Evolutionary conservation across 768 basidiomycete species (phyloP).

Genomic region (Suillus ampliporus): DNA sequence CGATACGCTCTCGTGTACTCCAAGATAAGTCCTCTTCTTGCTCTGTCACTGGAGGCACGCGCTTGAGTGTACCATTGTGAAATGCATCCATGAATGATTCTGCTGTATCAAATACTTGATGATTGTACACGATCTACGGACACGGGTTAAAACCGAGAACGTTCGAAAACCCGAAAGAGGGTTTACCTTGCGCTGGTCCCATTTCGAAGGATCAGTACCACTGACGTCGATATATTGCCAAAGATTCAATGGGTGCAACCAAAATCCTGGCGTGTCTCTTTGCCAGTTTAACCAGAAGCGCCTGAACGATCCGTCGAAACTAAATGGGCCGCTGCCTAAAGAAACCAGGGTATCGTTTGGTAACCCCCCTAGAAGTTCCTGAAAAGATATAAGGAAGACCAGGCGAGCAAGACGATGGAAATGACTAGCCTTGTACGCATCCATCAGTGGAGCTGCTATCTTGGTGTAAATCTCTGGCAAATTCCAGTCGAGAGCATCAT

Average conservation of each 20-base stretch:
- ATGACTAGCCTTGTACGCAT: constrained; percentile 46
- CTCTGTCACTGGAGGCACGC: constrained; percentile 40
- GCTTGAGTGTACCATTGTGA: constrained; percentile 55
- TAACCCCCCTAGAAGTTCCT: constrained; percentile 56
- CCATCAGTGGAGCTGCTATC: constrained; percentile 43
- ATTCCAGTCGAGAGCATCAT: constrained; percentile 33
- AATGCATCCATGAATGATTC: constrained; percentile 60
- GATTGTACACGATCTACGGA: constrained; percentile 59
- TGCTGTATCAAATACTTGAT: constrained; percentile 55
- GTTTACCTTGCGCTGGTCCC: constrained; percentile 57
- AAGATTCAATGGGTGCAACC: constrained; percentile 57
- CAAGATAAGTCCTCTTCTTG: constrained; percentile 46
- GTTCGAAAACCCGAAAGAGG: neutral
- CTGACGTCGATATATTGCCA: constrained; percentile 62
- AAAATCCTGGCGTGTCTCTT: constrained; percentile 55
- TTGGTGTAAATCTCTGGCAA: constrained; percentile 33
- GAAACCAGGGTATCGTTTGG: constrained; percentile 56
- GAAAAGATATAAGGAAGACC: constrained; percentile 10
- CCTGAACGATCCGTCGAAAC: constrained; percentile 65
- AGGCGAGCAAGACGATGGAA: neutral
- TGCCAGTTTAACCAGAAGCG: constrained; percentile 58
- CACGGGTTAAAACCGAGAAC: constrained; percentile 3
- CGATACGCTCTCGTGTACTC: constrained; percentile 50
- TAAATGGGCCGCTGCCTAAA: constrained; percentile 54
- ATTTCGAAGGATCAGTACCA: constrained; percentile 56